phyloP scores from a whole-genome alignment of 371 early-diverging fungal species.

The Mortierella sp. region DNA sequence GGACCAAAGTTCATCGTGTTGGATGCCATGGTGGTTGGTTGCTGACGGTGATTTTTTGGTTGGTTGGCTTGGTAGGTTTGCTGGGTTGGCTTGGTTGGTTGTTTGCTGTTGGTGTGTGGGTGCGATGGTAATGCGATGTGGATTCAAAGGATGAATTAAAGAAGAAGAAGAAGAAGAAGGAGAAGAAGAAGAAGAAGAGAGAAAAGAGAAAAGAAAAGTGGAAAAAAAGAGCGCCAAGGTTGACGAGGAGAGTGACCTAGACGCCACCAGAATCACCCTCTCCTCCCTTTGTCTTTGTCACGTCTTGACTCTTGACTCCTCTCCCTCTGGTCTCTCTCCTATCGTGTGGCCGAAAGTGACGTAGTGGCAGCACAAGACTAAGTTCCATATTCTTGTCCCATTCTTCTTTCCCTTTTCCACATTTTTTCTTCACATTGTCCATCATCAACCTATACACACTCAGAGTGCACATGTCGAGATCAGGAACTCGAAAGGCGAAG shows the following conservation, averaged over 20 bases:
- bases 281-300: not conserved
- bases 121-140: not conserved
- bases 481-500: constrained; percentile 21
- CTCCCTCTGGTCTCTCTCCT: not conserved
- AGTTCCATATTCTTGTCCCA: not conserved
- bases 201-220: constrained; percentile 1
- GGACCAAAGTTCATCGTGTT: constrained; percentile 89
- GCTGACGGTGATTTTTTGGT: not conserved
- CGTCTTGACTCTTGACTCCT: not conserved
- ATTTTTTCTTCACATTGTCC: not conserved
- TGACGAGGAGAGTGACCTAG: not conserved
- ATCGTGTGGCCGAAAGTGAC: not conserved
- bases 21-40: constrained; percentile 38
- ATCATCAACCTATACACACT: not conserved
- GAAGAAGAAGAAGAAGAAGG: not conserved
- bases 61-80: not conserved
- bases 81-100: not conserved
- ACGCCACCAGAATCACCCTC: constrained; percentile 2
- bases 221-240: constrained; percentile 3
- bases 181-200: not conserved
- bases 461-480: constrained; percentile 22
- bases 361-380: constrained; percentile 3
- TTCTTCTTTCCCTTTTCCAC: not conserved
- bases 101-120: not conserved
- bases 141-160: constrained; percentile 11